phyloP scores from a whole-genome alignment of 805 yeast genomes.

The Sugiyamaella boreocaroliniensis region DNA sequence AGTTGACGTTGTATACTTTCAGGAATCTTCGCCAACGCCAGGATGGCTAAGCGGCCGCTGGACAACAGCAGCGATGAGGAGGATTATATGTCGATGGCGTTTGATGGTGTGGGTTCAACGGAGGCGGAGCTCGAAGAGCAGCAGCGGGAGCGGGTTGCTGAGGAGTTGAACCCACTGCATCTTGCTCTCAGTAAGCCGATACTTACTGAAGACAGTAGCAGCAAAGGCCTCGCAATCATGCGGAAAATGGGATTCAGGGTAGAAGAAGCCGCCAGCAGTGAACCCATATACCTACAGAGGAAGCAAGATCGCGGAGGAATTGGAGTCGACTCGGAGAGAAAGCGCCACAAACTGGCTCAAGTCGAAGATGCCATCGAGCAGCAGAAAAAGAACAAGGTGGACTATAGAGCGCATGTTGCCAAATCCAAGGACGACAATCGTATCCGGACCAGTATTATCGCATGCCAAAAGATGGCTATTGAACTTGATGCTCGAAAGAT shows the following conservation, averaged over 20 bases:
- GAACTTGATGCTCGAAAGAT: slow-evolving; percentile 8
- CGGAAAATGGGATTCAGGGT: slow-evolving; percentile 50
- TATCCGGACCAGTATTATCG: not conserved
- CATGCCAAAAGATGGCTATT: slow-evolving; percentile 7
- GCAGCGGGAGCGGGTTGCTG: not conserved
- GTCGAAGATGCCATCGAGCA: slow-evolving; percentile 6
- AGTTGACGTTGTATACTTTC: no score
- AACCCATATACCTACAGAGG: slow-evolving; percentile 4
- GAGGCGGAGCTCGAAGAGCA: slow-evolving; percentile 1
- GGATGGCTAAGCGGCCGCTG: not conserved
- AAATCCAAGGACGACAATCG: not conserved
- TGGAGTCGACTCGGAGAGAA: slow-evolving; percentile 10
- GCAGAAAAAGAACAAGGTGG: slow-evolving; percentile 3
- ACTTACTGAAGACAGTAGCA: not conserved
- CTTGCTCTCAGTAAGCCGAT: slow-evolving; percentile 2
- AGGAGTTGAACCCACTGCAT: slow-evolving; percentile 2
- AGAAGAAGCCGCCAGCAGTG: slow-evolving; percentile 8
- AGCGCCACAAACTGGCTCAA: slow-evolving; percentile 8
- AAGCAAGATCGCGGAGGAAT: slow-evolving; percentile 13
- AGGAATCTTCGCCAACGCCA: not conserved
- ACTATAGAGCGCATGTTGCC: slow-evolving; percentile 3
- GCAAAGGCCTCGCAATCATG: slow-evolving; percentile 41
- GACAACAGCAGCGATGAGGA: slow-evolving; percentile 14
- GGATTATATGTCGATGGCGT: slow-evolving; percentile 29
- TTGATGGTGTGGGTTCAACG: slow-evolving; percentile 11